phyloP scores from a whole-genome alignment of 164 flowering plant species.

The Vitis cinerea region DNA sequence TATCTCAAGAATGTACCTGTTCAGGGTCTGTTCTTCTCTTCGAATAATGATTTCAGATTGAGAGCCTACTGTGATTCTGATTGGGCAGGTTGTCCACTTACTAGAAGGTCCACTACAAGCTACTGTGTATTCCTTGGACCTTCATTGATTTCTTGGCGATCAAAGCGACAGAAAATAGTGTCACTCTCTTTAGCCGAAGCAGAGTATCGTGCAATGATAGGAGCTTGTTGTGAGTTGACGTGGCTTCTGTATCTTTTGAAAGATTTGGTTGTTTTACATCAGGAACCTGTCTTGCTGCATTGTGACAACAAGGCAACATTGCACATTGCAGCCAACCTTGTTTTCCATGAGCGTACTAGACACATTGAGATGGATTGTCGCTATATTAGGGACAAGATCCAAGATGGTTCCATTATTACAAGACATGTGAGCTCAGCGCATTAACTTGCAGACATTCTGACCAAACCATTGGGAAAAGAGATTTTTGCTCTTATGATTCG shows the following conservation, averaged over 20 bases:
- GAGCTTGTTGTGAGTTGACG: background rate
- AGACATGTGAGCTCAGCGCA: background rate
- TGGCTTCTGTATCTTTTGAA: background rate
- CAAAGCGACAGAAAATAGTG: background rate
- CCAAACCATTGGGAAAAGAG: slow-evolving; percentile 6
- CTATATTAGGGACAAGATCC: slow-evolving; percentile 1
- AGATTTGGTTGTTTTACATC: slow-evolving; percentile 3
- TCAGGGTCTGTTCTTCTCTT: background rate
- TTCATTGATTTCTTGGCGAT: background rate
- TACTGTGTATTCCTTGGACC: background rate
- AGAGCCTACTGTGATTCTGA: background rate
- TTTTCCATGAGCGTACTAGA: background rate
- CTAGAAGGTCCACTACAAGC: background rate
- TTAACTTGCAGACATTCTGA: background rate
- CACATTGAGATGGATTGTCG: slow-evolving; percentile 7
- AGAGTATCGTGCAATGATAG: background rate
- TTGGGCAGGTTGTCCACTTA: slow-evolving; percentile 1
- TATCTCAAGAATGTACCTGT: background rate
- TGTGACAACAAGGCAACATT: background rate
- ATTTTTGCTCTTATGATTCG: slow-evolving; percentile 6
- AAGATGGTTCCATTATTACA: background rate
- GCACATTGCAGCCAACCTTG: background rate
- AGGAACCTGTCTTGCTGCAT: background rate
- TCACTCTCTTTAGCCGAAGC: background rate
- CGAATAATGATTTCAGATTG: background rate